Base-by-base conservation (phyloP, 1,284 basidiomycete species). In the Pseudomicrostroma phylloplanum region DNA sequence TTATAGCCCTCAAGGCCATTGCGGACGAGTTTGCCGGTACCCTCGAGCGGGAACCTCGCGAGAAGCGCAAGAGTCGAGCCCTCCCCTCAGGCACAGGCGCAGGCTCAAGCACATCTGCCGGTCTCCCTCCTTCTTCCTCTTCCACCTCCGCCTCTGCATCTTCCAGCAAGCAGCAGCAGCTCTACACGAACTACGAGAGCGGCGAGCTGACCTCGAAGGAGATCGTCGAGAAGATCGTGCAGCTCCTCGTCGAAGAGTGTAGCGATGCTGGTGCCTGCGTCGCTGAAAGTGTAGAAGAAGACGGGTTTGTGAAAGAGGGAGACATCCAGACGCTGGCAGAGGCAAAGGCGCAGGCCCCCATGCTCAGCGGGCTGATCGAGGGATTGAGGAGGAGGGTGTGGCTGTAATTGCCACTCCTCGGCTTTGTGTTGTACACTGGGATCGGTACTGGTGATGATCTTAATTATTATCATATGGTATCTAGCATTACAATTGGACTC, bases 201-300 rank as follows among this genome's bases (percentile, higher is more conserved):
- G 51, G 17, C 55, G 55, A 17, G 21, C 21, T 54, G 51, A 56
- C 30, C 26, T 40, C 55, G 3, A 40, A 62, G 94, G 26, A 94
- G 83, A 66, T 94, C 90, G 76, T 96, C 96, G 67, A 88, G 86
- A 84, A 89, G 92, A 9, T 88, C 86, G 77, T 98, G 93, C 6
- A 88, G 87, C 36, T 93, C 86, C 56, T 87, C 69, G 83, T 55
- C 91, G 85, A 30, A 96, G 82, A 26, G 88, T 84, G 73, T 66
- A 55, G 72, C 72, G 23, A 67, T 17, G 70, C 63, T 1, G 73
- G 71, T 11, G 68, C 70, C 0, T 69, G 65, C 15, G 6, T 25
- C 43, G 12, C 43, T 48, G 43, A 48, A 13, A 12, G 17, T 17
- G 67, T 65, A 36, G 66, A 64, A 26, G 54, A 58, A 0, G 61